Conservation (phyloP, 2,329 filamentous ascomycete genomes). For the Talaromyces sp. region DNA sequence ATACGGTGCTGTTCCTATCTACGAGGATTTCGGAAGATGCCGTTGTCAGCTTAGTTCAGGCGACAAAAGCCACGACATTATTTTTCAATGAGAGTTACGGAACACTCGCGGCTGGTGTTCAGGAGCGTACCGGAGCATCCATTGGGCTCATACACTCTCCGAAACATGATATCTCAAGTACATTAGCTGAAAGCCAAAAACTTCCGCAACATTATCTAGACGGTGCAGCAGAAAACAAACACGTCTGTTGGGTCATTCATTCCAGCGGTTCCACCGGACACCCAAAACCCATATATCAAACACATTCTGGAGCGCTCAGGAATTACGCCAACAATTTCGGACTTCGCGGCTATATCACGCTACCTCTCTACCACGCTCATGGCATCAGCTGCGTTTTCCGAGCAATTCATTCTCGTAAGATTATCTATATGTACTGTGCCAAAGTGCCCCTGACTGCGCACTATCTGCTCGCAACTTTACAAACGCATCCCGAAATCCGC, state of each 20-base stretch:
- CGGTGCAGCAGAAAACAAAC: conserved; percentile 19
- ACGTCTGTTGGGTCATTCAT: conserved; percentile 21
- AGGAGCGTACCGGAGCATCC: background rate
- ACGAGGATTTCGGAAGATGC: conserved; percentile 12
- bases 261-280: conserved; percentile 25
- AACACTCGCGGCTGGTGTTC: background rate
- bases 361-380: conserved; percentile 10
- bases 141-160: background rate
- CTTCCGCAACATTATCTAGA: conserved; percentile 22
- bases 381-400: conserved; percentile 1
- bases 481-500: background rate
- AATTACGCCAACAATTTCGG: conserved; percentile 12
- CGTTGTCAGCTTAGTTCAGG: background rate
- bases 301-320: background rate
- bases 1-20: conserved; percentile 27
- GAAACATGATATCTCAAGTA: background rate
- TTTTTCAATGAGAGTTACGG: background rate
- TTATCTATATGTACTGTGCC: conserved; percentile 3
- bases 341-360: conserved; percentile 2
- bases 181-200: background rate
- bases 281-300: conserved; percentile 20
- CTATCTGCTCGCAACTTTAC: conserved; percentile 7
- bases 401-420: background rate
- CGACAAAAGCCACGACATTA: background rate
- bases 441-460: conserved; percentile 5